phyloP scores from a whole-genome alignment of 495 filamentous ascomycete species.

The Daldinia caldariorum region DNA sequence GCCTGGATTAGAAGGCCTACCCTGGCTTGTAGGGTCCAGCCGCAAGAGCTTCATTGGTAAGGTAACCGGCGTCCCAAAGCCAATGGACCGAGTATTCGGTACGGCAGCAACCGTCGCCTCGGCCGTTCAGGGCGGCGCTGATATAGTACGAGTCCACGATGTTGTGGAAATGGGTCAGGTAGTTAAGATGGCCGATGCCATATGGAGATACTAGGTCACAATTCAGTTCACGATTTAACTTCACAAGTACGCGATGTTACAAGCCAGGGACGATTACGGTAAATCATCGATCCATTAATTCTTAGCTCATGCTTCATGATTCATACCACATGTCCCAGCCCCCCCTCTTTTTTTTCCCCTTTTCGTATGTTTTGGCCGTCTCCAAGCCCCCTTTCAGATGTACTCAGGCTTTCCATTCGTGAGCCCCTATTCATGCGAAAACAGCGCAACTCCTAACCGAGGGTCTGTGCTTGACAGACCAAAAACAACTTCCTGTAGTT shows the following conservation, averaged over 20 bases:
- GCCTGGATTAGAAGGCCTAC: slow-evolving; percentile 74
- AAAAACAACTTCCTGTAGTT: background rate
- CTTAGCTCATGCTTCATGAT: background rate
- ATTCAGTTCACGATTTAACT: slow-evolving; percentile 22
- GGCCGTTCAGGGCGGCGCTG: slow-evolving; percentile 89
- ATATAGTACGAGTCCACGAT: slow-evolving; percentile 96
- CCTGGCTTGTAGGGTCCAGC: slow-evolving; percentile 91
- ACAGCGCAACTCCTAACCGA: background rate
- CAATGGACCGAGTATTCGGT: slow-evolving; percentile 76
- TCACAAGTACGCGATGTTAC: background rate
- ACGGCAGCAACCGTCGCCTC: slow-evolving; percentile 90
- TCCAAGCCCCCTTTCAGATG: background rate
- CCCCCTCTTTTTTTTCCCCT: background rate
- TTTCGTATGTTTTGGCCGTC: background rate
- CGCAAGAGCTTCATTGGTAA: slow-evolving; percentile 89
- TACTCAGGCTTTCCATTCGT: background rate
- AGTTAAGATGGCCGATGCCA: slow-evolving; percentile 87
- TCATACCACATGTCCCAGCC: too few relatives aligned
- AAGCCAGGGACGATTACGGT: background rate
- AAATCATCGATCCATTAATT: background rate
- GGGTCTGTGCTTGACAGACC: background rate
- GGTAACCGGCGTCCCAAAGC: slow-evolving; percentile 74
- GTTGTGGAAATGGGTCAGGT: slow-evolving; percentile 90
- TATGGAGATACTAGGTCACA: slow-evolving; percentile 67
- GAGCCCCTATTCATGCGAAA: background rate